These are phyloP conservation scores for Pisolithus tinctorius DNA, from an alignment of 768 basidiomycete genomes.

Conservation along the genomic window DNA sequence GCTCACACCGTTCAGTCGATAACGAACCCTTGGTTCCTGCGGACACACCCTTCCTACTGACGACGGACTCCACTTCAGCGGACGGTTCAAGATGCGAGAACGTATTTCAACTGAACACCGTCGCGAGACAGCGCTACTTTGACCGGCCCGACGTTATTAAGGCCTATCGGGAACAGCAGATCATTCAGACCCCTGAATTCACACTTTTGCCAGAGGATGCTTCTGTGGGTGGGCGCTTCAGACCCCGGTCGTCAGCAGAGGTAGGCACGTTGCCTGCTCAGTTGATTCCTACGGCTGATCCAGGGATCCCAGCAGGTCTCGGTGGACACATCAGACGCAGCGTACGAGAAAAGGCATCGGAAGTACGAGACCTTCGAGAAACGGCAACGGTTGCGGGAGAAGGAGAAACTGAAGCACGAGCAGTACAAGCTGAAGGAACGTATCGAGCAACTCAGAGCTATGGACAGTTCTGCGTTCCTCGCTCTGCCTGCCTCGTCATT, in stretches of 20 bases:
- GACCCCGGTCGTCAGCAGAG: constrained; percentile 63
- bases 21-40: constrained; percentile 66
- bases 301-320: constrained; percentile 32
- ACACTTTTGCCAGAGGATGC: constrained; percentile 39
- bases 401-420: constrained; percentile 87
- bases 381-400: constrained; percentile 77
- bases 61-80: constrained; percentile 57
- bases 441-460: constrained; percentile 71
- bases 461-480: constrained; percentile 70
- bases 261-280: constrained; percentile 37
- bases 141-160: constrained; percentile 70
- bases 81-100: constrained; percentile 30
- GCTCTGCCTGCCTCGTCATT: constrained; percentile 53
- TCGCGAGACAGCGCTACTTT: constrained; percentile 68
- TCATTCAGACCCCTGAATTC: constrained; percentile 78
- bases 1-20: constrained; percentile 44
- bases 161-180: constrained; percentile 59
- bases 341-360: constrained; percentile 76
- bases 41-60: constrained; percentile 60
- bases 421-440: constrained; percentile 89
- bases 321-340: constrained; percentile 71
- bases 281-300: constrained; percentile 6
- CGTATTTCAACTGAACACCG: constrained; percentile 43
- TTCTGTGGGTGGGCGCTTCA: constrained; percentile 59
- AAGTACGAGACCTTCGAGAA: constrained; percentile 87